phyloP scores from a whole-genome alignment of 164 flowering plant species.

The Cinnamomum micranthum region DNA sequence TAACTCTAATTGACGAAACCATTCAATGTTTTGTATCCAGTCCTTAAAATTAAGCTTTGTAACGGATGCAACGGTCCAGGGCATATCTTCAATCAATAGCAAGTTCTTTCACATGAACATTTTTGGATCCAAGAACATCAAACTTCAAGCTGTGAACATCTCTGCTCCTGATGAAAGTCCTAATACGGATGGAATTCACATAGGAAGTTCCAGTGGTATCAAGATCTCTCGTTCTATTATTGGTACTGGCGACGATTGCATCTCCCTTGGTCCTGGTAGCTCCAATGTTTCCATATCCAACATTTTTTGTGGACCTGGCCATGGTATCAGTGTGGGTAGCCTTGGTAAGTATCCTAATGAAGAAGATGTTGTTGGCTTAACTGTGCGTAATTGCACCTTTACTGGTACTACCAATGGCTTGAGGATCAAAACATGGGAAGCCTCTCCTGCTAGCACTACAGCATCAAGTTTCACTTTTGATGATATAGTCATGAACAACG shows the following conservation, averaged over 20 bases:
- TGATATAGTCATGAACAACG: slow-evolving; percentile 40
- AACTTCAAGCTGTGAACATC: slow-evolving; percentile 35
- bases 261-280: slow-evolving; percentile 59
- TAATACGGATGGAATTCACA: slow-evolving; percentile 69
- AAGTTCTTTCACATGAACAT: slow-evolving; percentile 61
- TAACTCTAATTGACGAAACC: no score
- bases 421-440: slow-evolving; percentile 81
- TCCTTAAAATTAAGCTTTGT: slow-evolving; percentile 44
- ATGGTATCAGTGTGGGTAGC: slow-evolving; percentile 45
- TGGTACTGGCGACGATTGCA: slow-evolving; percentile 63
- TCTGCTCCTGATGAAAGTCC: slow-evolving; percentile 55
- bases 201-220: slow-evolving; percentile 37
- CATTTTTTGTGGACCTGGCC: slow-evolving; percentile 65
- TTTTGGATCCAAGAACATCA: slow-evolving; percentile 37
- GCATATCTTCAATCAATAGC: slow-evolving; percentile 52
- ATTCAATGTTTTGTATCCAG: slow-evolving; percentile 19
- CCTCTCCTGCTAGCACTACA: slow-evolving; percentile 9
- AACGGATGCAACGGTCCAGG: slow-evolving; percentile 31
- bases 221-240: slow-evolving; percentile 29
- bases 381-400: slow-evolving; percentile 7
- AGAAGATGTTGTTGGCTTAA: neutral
- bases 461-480: slow-evolving; percentile 27
- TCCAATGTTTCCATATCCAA: slow-evolving; percentile 37
- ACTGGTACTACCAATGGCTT: slow-evolving; percentile 66
- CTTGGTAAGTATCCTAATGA: neutral